Base-by-base conservation (phyloP, 257 asterid genomes). In the Forsythia viridissima region DNA sequence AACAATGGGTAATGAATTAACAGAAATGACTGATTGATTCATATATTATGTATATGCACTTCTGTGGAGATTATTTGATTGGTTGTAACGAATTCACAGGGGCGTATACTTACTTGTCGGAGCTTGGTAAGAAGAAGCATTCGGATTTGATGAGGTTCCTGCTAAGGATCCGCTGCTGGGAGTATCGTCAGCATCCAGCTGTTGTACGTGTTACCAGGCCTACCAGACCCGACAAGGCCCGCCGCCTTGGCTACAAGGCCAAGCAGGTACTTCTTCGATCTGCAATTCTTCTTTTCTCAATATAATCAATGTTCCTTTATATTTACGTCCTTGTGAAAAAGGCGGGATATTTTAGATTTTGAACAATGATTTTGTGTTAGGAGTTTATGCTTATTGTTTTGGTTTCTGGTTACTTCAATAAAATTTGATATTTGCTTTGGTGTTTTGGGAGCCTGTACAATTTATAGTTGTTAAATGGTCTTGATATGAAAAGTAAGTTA, bases 161-260 rank as follows among this genome's bases (percentile, higher is more conserved):
- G 84, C 90, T 85, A 2, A 81, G 94, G 84, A 88, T 90, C 8
- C 91, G 94, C 65, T 88, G 91, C 88, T 90, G 94, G 94, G 94
- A 90, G 78, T 90, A 90, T 72, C 94, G 94, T 40, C 94, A 90
- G 87, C 94, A 83, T 74, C 94, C 94, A 3, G 84, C 94, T 46
- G 79, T 90, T 73, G 92, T 88, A 4, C 94, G 94, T 12, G 88
- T 90, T 77, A 90, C 92, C 57, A 88, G 83, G 72, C 88, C 94
- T 2, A 90, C 92, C 76, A 89, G 94, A 30, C 94, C 94, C 73
- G 94, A 90, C 81, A 90, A 90, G 84, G 94, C 94, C 57, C 88
- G 94, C 61, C 90, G 94, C 77, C 88, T 90, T 73, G 94, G 94
- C 30, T 90, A 90, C 84, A 90, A 90, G 85, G 94, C 94, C 76